These are phyloP conservation scores for Scenedesmus sp. DNA, from an alignment of 163 green algal genomes.

Conservation along the genomic window DNA sequence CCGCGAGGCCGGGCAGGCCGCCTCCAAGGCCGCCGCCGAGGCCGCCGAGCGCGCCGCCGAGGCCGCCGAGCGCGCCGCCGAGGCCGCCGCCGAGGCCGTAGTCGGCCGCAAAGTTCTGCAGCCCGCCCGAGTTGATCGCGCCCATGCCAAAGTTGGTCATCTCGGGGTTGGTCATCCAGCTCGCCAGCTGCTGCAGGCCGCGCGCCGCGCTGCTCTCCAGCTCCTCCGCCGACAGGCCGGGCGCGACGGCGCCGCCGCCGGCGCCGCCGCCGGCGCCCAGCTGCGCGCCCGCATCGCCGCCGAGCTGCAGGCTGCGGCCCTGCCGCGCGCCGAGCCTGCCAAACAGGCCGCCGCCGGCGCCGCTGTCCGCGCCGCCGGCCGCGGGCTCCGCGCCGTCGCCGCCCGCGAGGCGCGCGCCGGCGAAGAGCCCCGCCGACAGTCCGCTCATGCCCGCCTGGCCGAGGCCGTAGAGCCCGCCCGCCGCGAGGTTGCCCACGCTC, in stretches of 20 bases:
- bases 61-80: not conserved
- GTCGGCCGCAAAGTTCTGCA: not conserved
- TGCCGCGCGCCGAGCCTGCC: not conserved
- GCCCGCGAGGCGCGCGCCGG: not conserved
- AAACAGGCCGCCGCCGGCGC: conserved; percentile 18
- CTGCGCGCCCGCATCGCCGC: too few species aligned
- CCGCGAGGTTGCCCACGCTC: conserved; percentile 7
- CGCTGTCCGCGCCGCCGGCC: not conserved
- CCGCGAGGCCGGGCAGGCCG: too few species aligned
- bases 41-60: conserved; percentile 1
- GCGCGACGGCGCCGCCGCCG: too few species aligned
- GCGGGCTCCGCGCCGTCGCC: not conserved
- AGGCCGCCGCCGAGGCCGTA: conserved; percentile 1
- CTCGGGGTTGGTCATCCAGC: conserved; percentile 24
- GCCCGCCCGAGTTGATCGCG: too few species aligned
- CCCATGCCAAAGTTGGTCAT: not conserved
- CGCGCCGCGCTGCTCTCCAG: conserved; percentile 7
- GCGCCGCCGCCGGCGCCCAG: too few species aligned
- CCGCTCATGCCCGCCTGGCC: conserved; percentile 5
- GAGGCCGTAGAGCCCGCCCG: not conserved
- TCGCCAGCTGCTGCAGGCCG: conserved; percentile 14
- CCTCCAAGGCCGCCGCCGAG: not conserved
- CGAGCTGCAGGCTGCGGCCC: not conserved
- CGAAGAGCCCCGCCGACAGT: not conserved
- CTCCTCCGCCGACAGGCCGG: not conserved